Conservation (phyloP, 1,139 yeast genomes). For the Hyphopichia buzzinii region DNA sequence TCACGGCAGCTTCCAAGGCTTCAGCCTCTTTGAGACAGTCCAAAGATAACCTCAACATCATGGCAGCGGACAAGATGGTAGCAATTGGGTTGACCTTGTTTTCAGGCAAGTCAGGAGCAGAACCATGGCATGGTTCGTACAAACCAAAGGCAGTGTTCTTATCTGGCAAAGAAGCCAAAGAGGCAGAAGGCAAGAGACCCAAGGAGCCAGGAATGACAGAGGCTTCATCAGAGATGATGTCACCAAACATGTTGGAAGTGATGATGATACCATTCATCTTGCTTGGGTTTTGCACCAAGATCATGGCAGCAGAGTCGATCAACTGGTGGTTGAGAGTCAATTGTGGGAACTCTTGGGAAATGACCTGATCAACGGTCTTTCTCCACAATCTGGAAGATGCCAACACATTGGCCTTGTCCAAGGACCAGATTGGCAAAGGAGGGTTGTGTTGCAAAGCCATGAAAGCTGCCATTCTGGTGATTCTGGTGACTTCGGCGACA, state of each 20-base stretch:
- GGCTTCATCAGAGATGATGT: constrained; percentile 95
- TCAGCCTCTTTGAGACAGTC: constrained; percentile 80
- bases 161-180: constrained; percentile 93
- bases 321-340: constrained; percentile 85
- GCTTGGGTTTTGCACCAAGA: constrained; percentile 85
- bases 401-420: constrained; percentile 95
- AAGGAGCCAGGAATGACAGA: constrained; percentile 96
- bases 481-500: constrained; percentile 87
- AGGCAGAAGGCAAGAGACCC: constrained; percentile 94
- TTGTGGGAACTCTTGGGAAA: constrained; percentile 85
- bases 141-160: constrained; percentile 91
- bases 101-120: constrained; percentile 89
- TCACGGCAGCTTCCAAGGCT: constrained; percentile 87
- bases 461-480: constrained; percentile 97
- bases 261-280: constrained; percentile 87
- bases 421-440: constrained; percentile 91
- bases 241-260: constrained; percentile 97
- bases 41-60: constrained; percentile 92
- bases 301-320: constrained; percentile 98
- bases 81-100: constrained; percentile 95
- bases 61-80: constrained; percentile 89
- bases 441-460: constrained; percentile 91
- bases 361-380: constrained; percentile 82
- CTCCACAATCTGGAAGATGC: constrained; percentile 98
- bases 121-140: constrained; percentile 98